Conservation (phyloP, 208 protist genomes). For the Angomonas deanei region DNA sequence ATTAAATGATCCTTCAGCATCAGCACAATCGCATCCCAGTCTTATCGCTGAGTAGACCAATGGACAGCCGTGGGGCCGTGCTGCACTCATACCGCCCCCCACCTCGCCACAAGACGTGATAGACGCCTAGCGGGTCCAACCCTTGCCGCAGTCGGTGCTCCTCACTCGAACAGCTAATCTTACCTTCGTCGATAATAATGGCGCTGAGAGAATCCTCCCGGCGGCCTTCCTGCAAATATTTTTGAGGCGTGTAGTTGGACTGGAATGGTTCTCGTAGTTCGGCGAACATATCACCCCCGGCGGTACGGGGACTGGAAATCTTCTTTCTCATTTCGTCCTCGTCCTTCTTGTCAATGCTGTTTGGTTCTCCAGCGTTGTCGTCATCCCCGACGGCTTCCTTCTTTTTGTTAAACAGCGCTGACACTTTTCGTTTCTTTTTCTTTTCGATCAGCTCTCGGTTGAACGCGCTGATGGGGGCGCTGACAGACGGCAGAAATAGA, state of each 20-base stretch:
- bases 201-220: background rate
- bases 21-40: slow-evolving; percentile 22
- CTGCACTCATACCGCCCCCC: slow-evolving; percentile 19
- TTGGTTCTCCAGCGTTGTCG: background rate
- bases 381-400: background rate
- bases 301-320: background rate
- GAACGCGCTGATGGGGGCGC: background rate
- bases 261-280: slow-evolving; percentile 31
- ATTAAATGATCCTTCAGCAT: slow-evolving; percentile 29
- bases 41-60: slow-evolving; percentile 25
- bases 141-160: slow-evolving; percentile 17
- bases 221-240: background rate
- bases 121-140: slow-evolving; percentile 29
- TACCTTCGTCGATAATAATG: slow-evolving; percentile 9
- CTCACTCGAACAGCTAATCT: slow-evolving; percentile 10
- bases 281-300: slow-evolving; percentile 24
- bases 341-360: background rate
- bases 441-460: background rate
- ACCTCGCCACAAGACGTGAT: slow-evolving; percentile 27
- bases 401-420: background rate
- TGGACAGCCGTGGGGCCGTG: slow-evolving; percentile 12
- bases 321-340: background rate
- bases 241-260: slow-evolving; percentile 15
- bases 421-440: background rate
- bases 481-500: slow-evolving; percentile 12